These are phyloP conservation scores for Musa schizocarpa DNA, from an alignment of 176 grass and related monocot species.

Conservation along the genomic window DNA sequence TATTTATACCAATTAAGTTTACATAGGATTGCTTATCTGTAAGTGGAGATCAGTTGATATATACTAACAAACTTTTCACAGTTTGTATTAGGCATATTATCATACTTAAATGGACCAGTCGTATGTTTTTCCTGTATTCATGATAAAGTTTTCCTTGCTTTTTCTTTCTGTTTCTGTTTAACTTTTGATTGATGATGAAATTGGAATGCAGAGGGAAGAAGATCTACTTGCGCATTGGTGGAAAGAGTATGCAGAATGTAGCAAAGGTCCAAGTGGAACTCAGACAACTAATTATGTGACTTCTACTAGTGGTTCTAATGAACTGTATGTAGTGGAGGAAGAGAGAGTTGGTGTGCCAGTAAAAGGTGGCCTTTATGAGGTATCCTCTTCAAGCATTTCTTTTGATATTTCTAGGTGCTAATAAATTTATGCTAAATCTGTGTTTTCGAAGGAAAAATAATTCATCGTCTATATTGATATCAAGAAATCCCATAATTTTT, in stretches of 20 bases:
- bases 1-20: too few species aligned
- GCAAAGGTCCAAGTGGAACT: conserved; percentile 56
- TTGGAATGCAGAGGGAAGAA: conserved; percentile 65
- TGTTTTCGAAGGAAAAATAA: too few species aligned
- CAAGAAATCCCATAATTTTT: too few species aligned
- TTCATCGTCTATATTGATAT: too few species aligned
- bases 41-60: too few species aligned
- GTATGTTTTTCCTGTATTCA: not conserved
- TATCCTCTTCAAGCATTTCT: conserved; percentile 16
- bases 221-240: conserved; percentile 84
- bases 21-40: too few species aligned
- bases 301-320: conserved; percentile 24
- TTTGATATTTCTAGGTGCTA: not conserved
- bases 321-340: conserved; percentile 71
- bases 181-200: not conserved
- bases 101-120: too few species aligned
- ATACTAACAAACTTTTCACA: too few species aligned
- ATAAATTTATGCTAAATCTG: too few species aligned
- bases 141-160: not conserved
- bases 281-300: conserved; percentile 19
- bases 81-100: too few species aligned
- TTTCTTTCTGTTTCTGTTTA: not conserved
- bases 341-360: conserved; percentile 89
- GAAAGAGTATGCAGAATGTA: conserved; percentile 88
- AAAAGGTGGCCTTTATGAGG: conserved; percentile 94